Evolutionary conservation across 1,284 basidiomycete species (phyloP), one percentile per base, ranked within the genome.

Genomic region (Thelephora terrestris): DNA sequence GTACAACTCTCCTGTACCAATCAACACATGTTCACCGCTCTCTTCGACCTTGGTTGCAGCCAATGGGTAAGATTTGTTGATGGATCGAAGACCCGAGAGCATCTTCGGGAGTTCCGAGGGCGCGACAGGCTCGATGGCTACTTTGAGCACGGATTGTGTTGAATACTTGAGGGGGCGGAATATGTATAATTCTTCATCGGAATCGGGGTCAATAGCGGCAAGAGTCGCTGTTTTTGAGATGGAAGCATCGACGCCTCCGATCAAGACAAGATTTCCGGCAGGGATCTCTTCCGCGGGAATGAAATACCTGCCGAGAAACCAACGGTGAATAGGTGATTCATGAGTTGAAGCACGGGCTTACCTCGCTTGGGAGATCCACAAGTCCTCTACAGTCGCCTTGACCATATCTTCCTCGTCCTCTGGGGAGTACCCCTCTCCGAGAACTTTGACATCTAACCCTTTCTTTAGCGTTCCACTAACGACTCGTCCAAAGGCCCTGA

Each of bases 381-480:
- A 74, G 51, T 85, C 83, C 57, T 96, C 92, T 5, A 98, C 79
- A 3, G 73, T 77, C n/a, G 81, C 83, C 53, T 83, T 80, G 61
- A 85, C 79, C 91, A 98, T 95, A 62, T 99, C 96, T 67, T 99
- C 96, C 67, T 99, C 95, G 60, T 99, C 96, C 59, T 98, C 94
- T 12, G 89, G 86, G 9, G 93, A 95, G 65, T 93, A 99, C 0
- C 91, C 90, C 65, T 98, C 95, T 49, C 96, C 96, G 9, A 99
- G 75, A n/a, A 99, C 94, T 68, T 95, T 96, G 57, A 99, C 77
- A 25, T 83, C 73, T 70, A 81, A 78, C 5, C 92, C 93, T 55
- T 86, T 83, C 57, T 75, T 71, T 14, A 96, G 70, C 0, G 92
- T 95, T 17, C 96, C 96, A 58, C 91, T 93, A 65, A 98, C 75